Evolutionary conservation across 495 filamentous ascomycete genomes (phyloP).

Genomic region (Penicillium egyptiacum): DNA sequence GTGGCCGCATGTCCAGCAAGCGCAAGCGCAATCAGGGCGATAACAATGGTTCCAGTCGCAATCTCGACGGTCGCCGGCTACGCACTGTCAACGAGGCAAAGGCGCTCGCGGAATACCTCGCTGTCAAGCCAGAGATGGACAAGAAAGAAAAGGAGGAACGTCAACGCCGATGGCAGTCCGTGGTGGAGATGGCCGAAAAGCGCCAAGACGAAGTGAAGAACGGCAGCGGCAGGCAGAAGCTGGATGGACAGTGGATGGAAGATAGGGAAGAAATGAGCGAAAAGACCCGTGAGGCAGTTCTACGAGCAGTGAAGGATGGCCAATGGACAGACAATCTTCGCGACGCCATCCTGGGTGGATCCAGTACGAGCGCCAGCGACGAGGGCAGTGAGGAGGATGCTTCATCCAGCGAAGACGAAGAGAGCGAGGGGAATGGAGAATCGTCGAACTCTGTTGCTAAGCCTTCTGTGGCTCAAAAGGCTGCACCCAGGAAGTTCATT

Average conservation of each 20-base stretch:
- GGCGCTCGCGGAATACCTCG: conserved; percentile 88
- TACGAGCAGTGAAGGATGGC: conserved; percentile 69
- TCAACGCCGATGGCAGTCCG: conserved; percentile 74
- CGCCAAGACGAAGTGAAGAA: conserved; percentile 74
- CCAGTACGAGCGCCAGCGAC: conserved; percentile 54
- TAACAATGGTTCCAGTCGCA: conserved; percentile 82
- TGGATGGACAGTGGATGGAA: conserved; percentile 92
- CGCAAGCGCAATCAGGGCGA: conserved; percentile 85
- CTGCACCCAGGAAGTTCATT: conserved; percentile 57
- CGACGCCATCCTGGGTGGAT: conserved; percentile 42
- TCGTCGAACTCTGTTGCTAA: conserved; percentile 24
- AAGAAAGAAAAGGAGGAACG: conserved; percentile 84
- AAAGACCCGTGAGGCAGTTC: conserved; percentile 79
- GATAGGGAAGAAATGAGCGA: conserved; percentile 83
- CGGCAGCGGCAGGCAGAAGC: conserved; percentile 62
- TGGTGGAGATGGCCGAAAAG: conserved; percentile 78
- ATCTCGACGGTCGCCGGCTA: conserved; percentile 86
- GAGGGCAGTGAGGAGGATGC: conserved; percentile 40
- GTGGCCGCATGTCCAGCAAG: conserved; percentile 94
- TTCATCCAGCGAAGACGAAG: conserved; percentile 48
- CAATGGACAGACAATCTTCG: conserved; percentile 51
- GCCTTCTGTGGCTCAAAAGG: conserved; percentile 29
- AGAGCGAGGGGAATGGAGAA: conserved; percentile 39
- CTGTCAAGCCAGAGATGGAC: conserved; percentile 96
- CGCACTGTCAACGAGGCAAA: conserved; percentile 94